Base-by-base conservation (phyloP, 2,329 filamentous ascomycete species). In the Ilyonectria destructans region DNA sequence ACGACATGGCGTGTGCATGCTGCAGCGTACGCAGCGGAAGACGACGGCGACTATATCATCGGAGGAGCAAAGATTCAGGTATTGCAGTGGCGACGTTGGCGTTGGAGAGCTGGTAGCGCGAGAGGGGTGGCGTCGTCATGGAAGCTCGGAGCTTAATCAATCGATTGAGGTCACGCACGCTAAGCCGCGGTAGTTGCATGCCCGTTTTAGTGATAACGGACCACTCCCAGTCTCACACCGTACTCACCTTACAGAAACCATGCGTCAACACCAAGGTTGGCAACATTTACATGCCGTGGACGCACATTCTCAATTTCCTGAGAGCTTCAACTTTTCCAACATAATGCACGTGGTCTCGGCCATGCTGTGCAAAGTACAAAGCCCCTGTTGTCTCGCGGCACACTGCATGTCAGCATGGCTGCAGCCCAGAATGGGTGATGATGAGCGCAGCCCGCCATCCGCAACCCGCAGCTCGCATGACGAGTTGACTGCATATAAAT, bases 1-100 rank as follows among this genome's bases (percentile, higher is more conserved):
- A 74, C 54, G 81, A 81, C 81, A 82, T 82, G 65, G 35, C 46
- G 26, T 26, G 29, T 13, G 43, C 74, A 74, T 74, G 74, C 68
- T 72, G 70, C 68, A 40, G 37, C n/a, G 54, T 58, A 29, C 37
- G 71, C 69, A 75, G 73, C 71, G 62, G 40, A 23, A 31, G 17
- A 10, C 33, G 23, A 43, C 51, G 2, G 63, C 26, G 37, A n/a
- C 45, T 74, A 74, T 72, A 55, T 51, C 74, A 75, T 75, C 74
- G 61, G 55, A 40, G n/a, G 35, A 37, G 17, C 19, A 54, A 21
- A 5, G 54, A 55, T 45, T 55, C 40, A 52, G 48, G n/a, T 46
- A 19, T 45, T 29, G 57, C 26, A 19, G 43, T 6, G 62, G n/a
- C 10, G 49, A 33, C 12, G 49, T 12, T 19, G 26, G 9, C n/a